Evolutionary conservation across 2,329 filamentous ascomycete genomes (phyloP), one percentile per base, ranked within the genome.

Genomic region (Fusarium newnesense): DNA sequence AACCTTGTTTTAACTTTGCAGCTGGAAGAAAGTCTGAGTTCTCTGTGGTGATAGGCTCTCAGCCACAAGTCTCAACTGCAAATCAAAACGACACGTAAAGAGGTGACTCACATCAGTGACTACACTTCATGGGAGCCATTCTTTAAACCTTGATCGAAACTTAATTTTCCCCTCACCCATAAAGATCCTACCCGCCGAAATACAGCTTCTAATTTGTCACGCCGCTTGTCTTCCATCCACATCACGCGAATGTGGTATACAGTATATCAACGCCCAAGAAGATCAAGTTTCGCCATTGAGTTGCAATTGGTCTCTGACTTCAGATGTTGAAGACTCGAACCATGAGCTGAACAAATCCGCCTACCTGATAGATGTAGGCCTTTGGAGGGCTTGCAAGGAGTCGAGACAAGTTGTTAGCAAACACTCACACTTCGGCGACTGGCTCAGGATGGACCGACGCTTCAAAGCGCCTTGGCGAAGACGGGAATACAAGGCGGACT

Each of bases 331-430:
- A 11, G 15, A 7, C 5, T 21, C 19, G 10, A n/a, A 10, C 5
- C 28, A 18, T 11, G 0, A 32, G 28, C 46, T 6, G 21, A 28
- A 42, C 10, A 43, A 32, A 42, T 68, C 63, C 5, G 67, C 59
- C 49, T 68, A 32, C 10, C 16, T 58, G 8, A 64, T 43, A 18
- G 16, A 64, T 46, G 32, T 26, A 9, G 67, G 59, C 5, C 63
- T 58, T 12, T 46, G 59, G 67, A 53, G 10, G 6, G 54, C 58
- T 9, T 68, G 54, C 9, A 44, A 60, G 13, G 63, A 68, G 36
- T 61, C 63, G 4, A 54, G 63, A 32, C 24, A 34, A 3, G 53
- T 54, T 12, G 24, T 50, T 7, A 4, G 15, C 16, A 11, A n/a
- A 19, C 7, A 47, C 10, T 24, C 30, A 13, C 21, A 42, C 18